Evolutionary conservation across 2,329 filamentous ascomycete genomes (phyloP).

Genomic region (Fusarium sp.): DNA sequence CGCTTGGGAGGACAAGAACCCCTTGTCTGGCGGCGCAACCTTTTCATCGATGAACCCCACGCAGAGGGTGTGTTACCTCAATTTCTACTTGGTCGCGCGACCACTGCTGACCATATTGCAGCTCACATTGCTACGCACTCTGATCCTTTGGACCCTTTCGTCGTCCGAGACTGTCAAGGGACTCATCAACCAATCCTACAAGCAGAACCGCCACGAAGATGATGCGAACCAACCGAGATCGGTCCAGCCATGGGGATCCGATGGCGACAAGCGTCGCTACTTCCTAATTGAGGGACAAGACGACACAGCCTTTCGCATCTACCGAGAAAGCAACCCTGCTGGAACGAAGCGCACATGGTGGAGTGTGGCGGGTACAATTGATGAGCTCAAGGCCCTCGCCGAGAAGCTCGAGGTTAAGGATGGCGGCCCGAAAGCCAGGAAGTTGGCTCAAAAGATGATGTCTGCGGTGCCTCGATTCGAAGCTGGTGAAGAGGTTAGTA

Average conservation of each 20-base stretch:
- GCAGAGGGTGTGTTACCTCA: slow-evolving; percentile 73
- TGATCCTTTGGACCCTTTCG: slow-evolving; percentile 89
- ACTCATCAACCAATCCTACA: slow-evolving; percentile 88
- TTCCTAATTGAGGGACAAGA: slow-evolving; percentile 94
- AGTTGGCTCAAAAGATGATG: slow-evolving; percentile 80
- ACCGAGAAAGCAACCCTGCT: slow-evolving; percentile 89
- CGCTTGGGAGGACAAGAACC: slow-evolving; percentile 85
- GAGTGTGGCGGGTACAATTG: slow-evolving; percentile 90
- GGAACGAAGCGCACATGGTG: slow-evolving; percentile 85
- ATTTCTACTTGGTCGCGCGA: background rate
- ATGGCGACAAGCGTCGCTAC: slow-evolving; percentile 91
- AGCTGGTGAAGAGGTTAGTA: slow-evolving; percentile 84
- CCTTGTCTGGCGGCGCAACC: slow-evolving; percentile 80
- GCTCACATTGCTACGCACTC: slow-evolving; percentile 84
- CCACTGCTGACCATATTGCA: slow-evolving; percentile 51
- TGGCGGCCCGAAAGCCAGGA: slow-evolving; percentile 82
- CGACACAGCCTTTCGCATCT: slow-evolving; percentile 93
- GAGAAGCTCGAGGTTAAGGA: slow-evolving; percentile 82
- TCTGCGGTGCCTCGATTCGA: slow-evolving; percentile 90
- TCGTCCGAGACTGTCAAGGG: slow-evolving; percentile 85
- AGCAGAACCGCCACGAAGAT: slow-evolving; percentile 83
- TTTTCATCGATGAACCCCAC: slow-evolving; percentile 86
- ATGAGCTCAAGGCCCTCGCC: slow-evolving; percentile 80
- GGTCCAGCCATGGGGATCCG: slow-evolving; percentile 89
- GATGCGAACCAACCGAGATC: slow-evolving; percentile 86